A percentile compares a stretch with the other conserved stretches of the same genome.
Conservation (phyloP, 108 stramenopile species). For the Schizochytrium sp. region DNA sequence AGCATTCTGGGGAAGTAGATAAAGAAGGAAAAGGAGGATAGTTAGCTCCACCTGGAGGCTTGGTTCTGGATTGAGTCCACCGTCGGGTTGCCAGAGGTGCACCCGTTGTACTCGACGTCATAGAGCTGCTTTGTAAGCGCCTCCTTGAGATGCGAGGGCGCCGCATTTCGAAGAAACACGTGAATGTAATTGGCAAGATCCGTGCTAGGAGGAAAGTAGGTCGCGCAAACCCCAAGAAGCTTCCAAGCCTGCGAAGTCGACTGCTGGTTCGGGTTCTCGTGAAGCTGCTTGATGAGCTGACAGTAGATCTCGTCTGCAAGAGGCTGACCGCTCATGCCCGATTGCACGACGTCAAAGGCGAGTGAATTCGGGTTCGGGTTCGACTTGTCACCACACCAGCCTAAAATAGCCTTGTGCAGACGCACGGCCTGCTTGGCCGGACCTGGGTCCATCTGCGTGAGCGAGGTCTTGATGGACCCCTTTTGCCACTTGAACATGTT, state of each 20-base stretch:
- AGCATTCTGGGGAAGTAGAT: neutral
- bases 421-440: slow-evolving; percentile 24
- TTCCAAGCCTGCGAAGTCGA: slow-evolving; percentile 36
- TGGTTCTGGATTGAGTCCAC: neutral
- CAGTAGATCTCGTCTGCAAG: slow-evolving; percentile 43
- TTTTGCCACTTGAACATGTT: slow-evolving; percentile 32
- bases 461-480: neutral
- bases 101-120: neutral
- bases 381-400: slow-evolving; percentile 20
- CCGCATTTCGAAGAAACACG: slow-evolving; percentile 37
- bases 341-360: slow-evolving; percentile 26
- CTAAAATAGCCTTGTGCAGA: slow-evolving; percentile 20
- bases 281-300: slow-evolving; percentile 51
- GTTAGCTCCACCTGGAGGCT: neutral
- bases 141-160: slow-evolving; percentile 19
- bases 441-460: slow-evolving; percentile 14
- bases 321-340: slow-evolving; percentile 13
- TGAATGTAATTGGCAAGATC: slow-evolving; percentile 42
- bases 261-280: slow-evolving; percentile 31
- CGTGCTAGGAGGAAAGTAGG: slow-evolving; percentile 36
- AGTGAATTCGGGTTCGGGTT: slow-evolving; percentile 36
- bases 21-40: neutral
- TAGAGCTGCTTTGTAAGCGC: neutral
- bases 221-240: slow-evolving; percentile 33
- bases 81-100: neutral